A percentile compares a stretch with the other conserved stretches of the same genome.
phyloP scores from a whole-genome alignment of 192 early-diverging fungal species.

The Coemansia sp. region DNA sequence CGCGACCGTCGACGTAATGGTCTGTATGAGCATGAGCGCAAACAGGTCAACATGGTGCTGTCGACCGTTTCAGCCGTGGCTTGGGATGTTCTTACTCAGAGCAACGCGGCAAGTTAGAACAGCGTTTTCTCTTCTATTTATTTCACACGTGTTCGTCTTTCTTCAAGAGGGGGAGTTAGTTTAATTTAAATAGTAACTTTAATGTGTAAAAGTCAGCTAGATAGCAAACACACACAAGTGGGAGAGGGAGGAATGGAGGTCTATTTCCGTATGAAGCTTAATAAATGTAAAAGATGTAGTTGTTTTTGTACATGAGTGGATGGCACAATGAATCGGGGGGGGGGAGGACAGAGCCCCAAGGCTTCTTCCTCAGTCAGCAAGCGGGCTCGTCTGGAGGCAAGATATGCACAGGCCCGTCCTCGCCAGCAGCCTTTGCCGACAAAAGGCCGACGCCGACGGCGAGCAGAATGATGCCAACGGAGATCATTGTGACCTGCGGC shows the following conservation, averaged over 20 bases:
- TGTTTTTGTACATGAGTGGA: too few relatives aligned
- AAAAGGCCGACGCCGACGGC: conserved; percentile 65
- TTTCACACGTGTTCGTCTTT: too few relatives aligned
- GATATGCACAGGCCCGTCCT: conserved; percentile 36
- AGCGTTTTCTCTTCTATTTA: too few relatives aligned
- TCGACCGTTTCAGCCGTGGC: conserved; percentile 51
- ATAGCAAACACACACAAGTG: not conserved
- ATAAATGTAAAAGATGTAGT: not conserved
- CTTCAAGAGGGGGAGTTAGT: too few relatives aligned
- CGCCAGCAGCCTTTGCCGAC: conserved; percentile 53
- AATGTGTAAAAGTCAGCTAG: too few relatives aligned
- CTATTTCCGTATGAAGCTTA: not conserved
- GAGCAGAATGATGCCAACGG: conserved; percentile 64
- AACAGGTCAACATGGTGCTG: conserved; percentile 49
- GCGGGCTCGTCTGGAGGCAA: conserved; percentile 12
- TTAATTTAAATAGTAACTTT: too few relatives aligned
- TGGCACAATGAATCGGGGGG: too few relatives aligned
- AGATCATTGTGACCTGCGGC: conserved; percentile 65
- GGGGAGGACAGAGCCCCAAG: too few relatives aligned
- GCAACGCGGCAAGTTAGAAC: not conserved
- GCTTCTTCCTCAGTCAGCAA: conserved; percentile 1
- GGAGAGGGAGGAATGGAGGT: not conserved
- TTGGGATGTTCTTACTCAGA: conserved; percentile 41
- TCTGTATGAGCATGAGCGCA: conserved; percentile 53
- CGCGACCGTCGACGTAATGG: conserved; percentile 35